These are phyloP conservation scores for Phialophora chinensis DNA, from an alignment of 2,329 filamentous ascomycete species.

Conservation along the genomic window DNA sequence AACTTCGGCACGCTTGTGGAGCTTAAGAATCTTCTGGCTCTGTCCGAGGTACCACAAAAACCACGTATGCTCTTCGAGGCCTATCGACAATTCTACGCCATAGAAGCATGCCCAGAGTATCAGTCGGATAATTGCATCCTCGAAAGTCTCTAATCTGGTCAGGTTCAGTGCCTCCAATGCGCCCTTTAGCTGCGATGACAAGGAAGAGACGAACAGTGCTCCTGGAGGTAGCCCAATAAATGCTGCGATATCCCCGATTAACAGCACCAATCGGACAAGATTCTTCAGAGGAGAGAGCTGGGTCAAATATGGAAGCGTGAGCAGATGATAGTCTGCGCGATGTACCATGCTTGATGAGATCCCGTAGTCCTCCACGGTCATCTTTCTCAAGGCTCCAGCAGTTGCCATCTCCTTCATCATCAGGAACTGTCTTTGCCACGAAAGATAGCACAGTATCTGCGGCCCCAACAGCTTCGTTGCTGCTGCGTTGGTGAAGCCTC, in stretches of 20 bases:
- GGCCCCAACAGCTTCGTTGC: constrained; percentile 6
- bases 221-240: neutral
- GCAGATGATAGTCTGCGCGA: constrained; percentile 10
- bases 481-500: neutral
- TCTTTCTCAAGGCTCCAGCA: neutral
- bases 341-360: constrained; percentile 4
- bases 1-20: neutral
- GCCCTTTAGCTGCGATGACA: neutral
- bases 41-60: constrained; percentile 1
- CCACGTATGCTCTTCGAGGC: neutral
- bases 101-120: constrained; percentile 3
- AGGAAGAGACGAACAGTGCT: neutral
- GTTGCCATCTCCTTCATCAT: constrained; percentile 4
- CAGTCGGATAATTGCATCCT: neutral
- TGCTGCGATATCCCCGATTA: neutral
- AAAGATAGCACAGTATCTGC: constrained; percentile 1
- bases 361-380: constrained; percentile 3
- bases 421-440: constrained; percentile 1
- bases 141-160: neutral
- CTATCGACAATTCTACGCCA: neutral
- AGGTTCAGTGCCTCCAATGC: neutral
- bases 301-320: constrained; percentile 2
- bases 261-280: constrained; percentile 1
- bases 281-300: neutral
- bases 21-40: neutral